Evolutionary conservation across 805 yeast genomes (phyloP), one percentile per base, ranked within the genome.

Genomic region (Nakazawaea ishiwadae): DNA sequence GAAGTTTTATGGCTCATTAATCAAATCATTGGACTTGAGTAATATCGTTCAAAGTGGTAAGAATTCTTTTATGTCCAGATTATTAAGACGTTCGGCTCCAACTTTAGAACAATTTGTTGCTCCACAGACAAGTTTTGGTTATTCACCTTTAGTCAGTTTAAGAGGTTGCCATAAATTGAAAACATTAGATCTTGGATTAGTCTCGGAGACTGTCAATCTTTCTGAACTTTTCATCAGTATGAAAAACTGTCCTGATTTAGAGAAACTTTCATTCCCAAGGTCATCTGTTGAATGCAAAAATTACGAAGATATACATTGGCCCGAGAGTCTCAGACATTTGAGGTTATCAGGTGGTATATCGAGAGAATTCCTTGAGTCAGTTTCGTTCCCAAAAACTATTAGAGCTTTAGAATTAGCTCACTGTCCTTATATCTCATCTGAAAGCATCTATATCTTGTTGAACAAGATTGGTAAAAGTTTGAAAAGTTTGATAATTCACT

Each of bases 61-160:
- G 58, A 93, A 89, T 60, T 91, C 97, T 4, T 84, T 71, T 58
- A 88, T 91, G 10, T 87, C 97, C 0, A 82, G 85, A 49, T 58
- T 93, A 5, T 65, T 93, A 42, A 76, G 95, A 52, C 70, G 96
- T 31, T 85, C 96, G 41, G 75, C 89, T 7, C 58, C 70, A 15
- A 73, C 69, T 29, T 64, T 93, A 37, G 75, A 79, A 48, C 65
- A 70, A 9, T 89, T 93, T 52, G 74, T 84, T 6, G 96, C 98
- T 0, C 96, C 98, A 3, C 98, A 91, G 56, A 82, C 97, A 24
- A 84, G 95, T 63, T 91, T 93, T 66, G 99, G 99, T 0, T 73
- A 80, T 37, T 84, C 95, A 2, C 97, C 98, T 1, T 63, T 91
- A 49, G 74, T 87, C n/a, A 80, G 95, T 38, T 67, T 93, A 34